Conservation (phyloP, 2,329 filamentous ascomycete species). For the Aspergillus awamori region DNA sequence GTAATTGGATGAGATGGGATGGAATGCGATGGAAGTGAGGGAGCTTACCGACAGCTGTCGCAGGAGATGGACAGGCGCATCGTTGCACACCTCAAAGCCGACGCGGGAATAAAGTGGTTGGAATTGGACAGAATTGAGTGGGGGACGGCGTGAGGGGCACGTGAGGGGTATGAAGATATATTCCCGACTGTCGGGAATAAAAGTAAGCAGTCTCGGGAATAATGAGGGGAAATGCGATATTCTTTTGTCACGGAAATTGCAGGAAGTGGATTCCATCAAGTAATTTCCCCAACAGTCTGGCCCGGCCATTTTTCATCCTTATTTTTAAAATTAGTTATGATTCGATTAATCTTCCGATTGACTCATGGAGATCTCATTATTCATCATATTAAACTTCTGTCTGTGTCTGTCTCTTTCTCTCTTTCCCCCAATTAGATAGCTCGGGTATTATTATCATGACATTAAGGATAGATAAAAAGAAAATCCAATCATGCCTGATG, state of each 20-base stretch:
- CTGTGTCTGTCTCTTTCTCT: too few relatives aligned
- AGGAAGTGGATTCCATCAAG: slow-evolving; percentile 2
- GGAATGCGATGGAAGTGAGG: not conserved
- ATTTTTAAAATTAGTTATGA: not conserved
- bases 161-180: not conserved
- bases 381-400: not conserved
- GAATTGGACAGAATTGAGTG: not conserved
- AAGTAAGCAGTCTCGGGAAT: not conserved
- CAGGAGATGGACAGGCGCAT: slow-evolving; percentile 43
- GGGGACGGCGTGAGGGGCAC: not conserved
- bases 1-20: not conserved
- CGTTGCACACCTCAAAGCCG: not conserved
- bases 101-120: not conserved
- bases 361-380: not conserved
- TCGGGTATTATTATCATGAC: not conserved
- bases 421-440: too few relatives aligned
- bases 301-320: not conserved
- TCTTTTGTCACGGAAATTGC: not conserved
- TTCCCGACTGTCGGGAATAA: not conserved
- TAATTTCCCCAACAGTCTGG: not conserved
- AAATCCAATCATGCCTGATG: not conserved
- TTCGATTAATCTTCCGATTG: not conserved
- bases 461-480: not conserved
- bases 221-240: not conserved
- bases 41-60: slow-evolving; percentile 37